Base-by-base conservation (phyloP, 2,329 filamentous ascomycete species). In the Xylariaceae sp. region DNA sequence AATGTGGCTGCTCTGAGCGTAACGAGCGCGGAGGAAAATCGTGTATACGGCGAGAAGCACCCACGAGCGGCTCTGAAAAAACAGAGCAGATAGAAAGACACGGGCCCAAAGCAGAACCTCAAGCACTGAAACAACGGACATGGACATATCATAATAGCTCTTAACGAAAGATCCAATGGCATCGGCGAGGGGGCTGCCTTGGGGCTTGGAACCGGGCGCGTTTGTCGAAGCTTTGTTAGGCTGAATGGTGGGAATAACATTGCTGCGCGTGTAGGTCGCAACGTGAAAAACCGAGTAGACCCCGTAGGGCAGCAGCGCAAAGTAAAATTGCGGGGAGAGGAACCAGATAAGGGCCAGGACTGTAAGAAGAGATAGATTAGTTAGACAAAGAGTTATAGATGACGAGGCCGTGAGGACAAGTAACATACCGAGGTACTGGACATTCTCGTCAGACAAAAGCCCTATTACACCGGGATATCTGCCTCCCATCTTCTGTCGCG, bases 201-300 rank as follows among this genome's bases (percentile, higher is more conserved):
- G 70, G 32, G 77, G 76, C 75, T 83, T 87, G 56, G 80, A 77
- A 59, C 74, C 77, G 16, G 78, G 80, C 49, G 80, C 74, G 48
- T 79, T 76, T 40, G 80, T 77, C 37, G 81, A 72, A 13, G 81
- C 69, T 61, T 80, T 77, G 55, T 85, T 80, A 15, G 91, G 89
- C 67, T 87, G 80, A 65, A 99, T 70, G 60, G 89, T 90, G 57
- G 94, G 94, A 65, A 99, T 88, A 61, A 99, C 76, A 77, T 95
- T 95, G 71, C 88, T 88, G 72, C 94, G 91, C 62, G 88, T 89
- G 76, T 99, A 99, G 61, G 94, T 97, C 58, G 92, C 89, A 64
- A 97, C 91, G 76, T 99, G 94, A 85, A 99, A 99, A 73, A 97
- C 75, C 55, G 92, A 97, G 83, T 97, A 99, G 73, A 99, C 89